Percentiles rank a stretch among this genome's conserved stretches.
Conservation (phyloP, 176 grass and related monocot genomes). For the Bothriochloa decipiens region DNA sequence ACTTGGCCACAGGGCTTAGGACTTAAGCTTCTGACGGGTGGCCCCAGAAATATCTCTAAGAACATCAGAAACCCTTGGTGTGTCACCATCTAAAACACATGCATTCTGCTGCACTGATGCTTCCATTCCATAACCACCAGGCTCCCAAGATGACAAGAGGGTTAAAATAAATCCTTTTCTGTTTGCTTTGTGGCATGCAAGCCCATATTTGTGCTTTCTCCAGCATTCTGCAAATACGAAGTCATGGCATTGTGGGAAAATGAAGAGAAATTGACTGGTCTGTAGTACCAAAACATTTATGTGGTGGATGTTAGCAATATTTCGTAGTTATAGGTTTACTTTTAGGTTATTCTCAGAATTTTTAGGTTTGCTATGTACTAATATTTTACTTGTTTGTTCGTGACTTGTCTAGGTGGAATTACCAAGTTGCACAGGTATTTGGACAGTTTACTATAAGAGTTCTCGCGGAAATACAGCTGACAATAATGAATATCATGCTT, state of each 20-base stretch:
- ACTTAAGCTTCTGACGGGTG: background rate
- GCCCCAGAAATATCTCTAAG: background rate
- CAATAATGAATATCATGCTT: constrained; percentile 96
- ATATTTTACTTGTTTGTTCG: constrained; percentile 41
- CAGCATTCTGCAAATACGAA: background rate
- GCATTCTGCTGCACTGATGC: background rate
- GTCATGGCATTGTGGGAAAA: background rate
- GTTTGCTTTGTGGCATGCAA: background rate
- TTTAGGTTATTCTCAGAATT: background rate
- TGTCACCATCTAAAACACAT: background rate
- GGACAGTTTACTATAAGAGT: constrained; percentile 98
- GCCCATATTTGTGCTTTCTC: background rate
- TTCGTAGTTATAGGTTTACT: background rate
- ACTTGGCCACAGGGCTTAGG: background rate
- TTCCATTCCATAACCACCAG: background rate
- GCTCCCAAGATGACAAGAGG: background rate
- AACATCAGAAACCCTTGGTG: background rate
- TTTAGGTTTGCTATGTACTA: constrained; percentile 2
- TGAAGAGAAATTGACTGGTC: background rate
- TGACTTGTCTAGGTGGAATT: constrained; percentile 72
- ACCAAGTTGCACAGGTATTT: constrained; percentile 95
- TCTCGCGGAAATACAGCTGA: constrained; percentile 70
- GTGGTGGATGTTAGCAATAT: background rate
- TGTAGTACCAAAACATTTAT: background rate
- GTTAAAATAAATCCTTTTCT: background rate